These are phyloP conservation scores for Boletus reticulatus DNA, from an alignment of 768 basidiomycete species.

Conservation along the genomic window DNA sequence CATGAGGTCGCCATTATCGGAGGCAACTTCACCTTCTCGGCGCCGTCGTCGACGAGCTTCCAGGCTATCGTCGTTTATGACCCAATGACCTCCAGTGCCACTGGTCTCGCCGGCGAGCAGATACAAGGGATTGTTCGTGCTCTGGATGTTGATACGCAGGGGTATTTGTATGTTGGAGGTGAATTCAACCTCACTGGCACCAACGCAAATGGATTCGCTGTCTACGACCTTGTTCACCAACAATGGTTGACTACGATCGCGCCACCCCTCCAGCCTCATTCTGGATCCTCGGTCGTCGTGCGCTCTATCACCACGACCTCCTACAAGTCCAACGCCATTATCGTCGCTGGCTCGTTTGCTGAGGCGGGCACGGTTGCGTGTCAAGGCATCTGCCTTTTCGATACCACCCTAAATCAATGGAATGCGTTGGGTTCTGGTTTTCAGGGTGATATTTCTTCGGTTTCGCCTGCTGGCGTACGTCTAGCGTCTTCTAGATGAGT, in stretches of 20 bases:
- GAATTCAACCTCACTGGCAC: slow-evolving; percentile 66
- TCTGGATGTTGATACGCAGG: slow-evolving; percentile 63
- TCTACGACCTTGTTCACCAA: slow-evolving; percentile 71
- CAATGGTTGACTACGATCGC: slow-evolving; percentile 60
- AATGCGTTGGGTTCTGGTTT: slow-evolving; percentile 75
- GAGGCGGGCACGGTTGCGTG: slow-evolving; percentile 76
- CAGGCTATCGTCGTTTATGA: slow-evolving; percentile 74
- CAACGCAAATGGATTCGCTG: slow-evolving; percentile 64
- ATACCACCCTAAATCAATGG: slow-evolving; percentile 73
- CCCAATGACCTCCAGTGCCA: slow-evolving; percentile 43
- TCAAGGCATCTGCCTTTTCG: slow-evolving; percentile 75
- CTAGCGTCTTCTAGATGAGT: not conserved
- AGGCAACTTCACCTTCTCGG: slow-evolving; percentile 78
- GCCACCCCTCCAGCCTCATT: slow-evolving; percentile 56
- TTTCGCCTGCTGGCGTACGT: slow-evolving; percentile 81
- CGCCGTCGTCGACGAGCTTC: slow-evolving; percentile 38
- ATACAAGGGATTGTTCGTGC: slow-evolving; percentile 74
- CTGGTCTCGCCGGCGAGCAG: slow-evolving; percentile 57
- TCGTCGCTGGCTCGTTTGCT: slow-evolving; percentile 88
- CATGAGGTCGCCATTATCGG: slow-evolving; percentile 77
- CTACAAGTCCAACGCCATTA: slow-evolving; percentile 56
- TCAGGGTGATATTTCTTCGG: slow-evolving; percentile 73
- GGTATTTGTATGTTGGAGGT: slow-evolving; percentile 79
- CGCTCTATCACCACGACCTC: slow-evolving; percentile 66
- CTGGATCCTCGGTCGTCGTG: slow-evolving; percentile 60